A percentile compares a stretch with the other conserved stretches of the same genome.
Evolutionary conservation across 164 flowering plant species (phyloP).

Genomic region (Vitis labrusca): DNA sequence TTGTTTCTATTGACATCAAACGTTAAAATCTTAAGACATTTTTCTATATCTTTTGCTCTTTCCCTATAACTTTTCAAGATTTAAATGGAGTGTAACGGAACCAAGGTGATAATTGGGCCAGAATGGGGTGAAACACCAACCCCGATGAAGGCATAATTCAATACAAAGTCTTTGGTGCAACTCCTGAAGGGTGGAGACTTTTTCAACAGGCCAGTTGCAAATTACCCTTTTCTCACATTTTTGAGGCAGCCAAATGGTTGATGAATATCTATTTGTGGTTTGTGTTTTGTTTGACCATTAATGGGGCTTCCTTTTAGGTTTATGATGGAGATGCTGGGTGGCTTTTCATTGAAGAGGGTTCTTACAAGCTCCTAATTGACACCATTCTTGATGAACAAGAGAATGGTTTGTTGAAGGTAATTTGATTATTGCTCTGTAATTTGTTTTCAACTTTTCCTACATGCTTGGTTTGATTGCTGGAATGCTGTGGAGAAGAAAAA

Average conservation of each 20-base stretch:
- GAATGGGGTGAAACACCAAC: too few species aligned
- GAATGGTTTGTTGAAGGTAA: not conserved
- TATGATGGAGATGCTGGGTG: constrained; percentile 49
- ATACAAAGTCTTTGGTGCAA: not conserved
- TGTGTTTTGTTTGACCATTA: not conserved
- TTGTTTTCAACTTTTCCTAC: not conserved
- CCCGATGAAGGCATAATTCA: not conserved
- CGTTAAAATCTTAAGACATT: too few species aligned
- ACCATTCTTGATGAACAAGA: constrained; percentile 36
- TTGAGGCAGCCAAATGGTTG: too few species aligned
- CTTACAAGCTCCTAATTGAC: constrained; percentile 46
- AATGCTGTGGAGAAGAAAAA: too few species aligned
- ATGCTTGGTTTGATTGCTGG: too few species aligned
- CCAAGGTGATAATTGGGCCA: too few species aligned
- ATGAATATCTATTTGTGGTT: constrained; percentile 4
- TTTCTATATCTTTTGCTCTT: too few species aligned
- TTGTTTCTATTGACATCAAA: too few species aligned
- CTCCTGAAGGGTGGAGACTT: too few species aligned
- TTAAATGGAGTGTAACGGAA: too few species aligned
- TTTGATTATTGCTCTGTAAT: not conserved
- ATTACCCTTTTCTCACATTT: not conserved
- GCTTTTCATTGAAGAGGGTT: constrained; percentile 55
- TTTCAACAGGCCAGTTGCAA: not conserved
- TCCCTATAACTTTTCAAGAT: too few species aligned
- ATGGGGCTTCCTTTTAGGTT: constrained; percentile 19